Evolutionary conservation across 352 stramenopile genomes (phyloP).

Genomic region (Globisporangium okanoganense): DNA sequence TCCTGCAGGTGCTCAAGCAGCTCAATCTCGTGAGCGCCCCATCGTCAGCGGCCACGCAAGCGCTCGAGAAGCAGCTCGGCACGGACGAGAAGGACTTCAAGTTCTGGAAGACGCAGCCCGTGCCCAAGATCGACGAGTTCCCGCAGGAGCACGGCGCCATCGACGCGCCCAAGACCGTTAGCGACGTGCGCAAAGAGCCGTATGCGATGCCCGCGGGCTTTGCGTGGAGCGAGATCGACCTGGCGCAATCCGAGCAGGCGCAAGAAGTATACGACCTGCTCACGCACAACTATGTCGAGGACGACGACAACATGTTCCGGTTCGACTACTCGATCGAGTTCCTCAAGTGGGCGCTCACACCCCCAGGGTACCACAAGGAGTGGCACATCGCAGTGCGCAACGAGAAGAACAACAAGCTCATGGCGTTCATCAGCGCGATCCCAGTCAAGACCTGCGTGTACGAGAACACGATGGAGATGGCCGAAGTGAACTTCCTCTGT

Average conservation of each 20-base stretch:
- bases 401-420: constrained; percentile 89
- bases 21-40: constrained; percentile 39
- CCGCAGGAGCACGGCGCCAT: constrained; percentile 89
- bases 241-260: constrained; percentile 67
- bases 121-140: constrained; percentile 67
- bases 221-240: constrained; percentile 89
- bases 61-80: constrained; percentile 15
- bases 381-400: constrained; percentile 96
- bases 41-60: constrained; percentile 10
- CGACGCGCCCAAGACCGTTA: constrained; percentile 87
- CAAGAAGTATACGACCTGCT: constrained; percentile 97
- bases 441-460: constrained; percentile 83
- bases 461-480: constrained; percentile 53
- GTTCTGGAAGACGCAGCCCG: constrained; percentile 91
- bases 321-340: constrained; percentile 89
- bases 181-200: constrained; percentile 90
- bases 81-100: constrained; percentile 51
- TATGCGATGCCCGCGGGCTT: constrained; percentile 97
- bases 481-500: constrained; percentile 99
- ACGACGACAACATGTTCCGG: constrained; percentile 97
- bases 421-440: constrained; percentile 97
- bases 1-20: constrained; percentile 63
- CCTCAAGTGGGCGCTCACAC: constrained; percentile 91
- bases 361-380: constrained; percentile 90
- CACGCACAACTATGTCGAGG: constrained; percentile 98